phyloP scores from a whole-genome alignment of 345 rosid genomes.

The Eucalyptus sp. region DNA sequence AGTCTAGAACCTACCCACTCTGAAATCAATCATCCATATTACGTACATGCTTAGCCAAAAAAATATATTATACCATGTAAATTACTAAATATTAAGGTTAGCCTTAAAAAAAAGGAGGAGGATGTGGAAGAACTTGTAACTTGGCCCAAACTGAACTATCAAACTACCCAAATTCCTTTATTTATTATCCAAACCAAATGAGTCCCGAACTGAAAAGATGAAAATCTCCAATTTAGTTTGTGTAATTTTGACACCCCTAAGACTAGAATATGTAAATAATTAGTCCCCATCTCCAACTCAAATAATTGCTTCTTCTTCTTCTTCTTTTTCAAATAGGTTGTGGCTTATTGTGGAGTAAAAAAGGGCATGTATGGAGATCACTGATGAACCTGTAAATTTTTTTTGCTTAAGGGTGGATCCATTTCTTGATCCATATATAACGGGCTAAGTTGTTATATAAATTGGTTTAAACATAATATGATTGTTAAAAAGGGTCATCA shows the following conservation, averaged over 20 bases:
- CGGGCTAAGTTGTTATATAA: background rate
- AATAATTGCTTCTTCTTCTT: background rate
- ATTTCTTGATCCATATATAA: background rate
- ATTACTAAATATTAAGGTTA: background rate
- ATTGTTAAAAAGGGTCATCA: background rate
- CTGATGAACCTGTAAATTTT: fast-evolving
- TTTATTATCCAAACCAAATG: background rate
- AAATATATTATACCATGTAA: background rate
- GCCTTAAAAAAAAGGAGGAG: background rate
- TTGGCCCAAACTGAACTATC: background rate
- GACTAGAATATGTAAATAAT: background rate
- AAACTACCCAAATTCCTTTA: background rate
- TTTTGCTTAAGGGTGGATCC: too few relatives aligned
- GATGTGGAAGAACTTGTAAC: background rate
- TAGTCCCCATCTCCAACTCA: background rate
- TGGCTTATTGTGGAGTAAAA: background rate
- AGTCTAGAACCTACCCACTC: background rate
- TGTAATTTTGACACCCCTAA: background rate
- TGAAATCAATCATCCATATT: fast-evolving
- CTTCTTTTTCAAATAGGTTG: fast-evolving
- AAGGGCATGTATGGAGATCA: background rate
- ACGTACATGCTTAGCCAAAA: background rate
- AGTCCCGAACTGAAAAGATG: background rate
- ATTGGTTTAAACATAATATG: too few relatives aligned
- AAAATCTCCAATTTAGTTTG: background rate